Evolutionary conservation across 2,329 filamentous ascomycete genomes (phyloP).

Genomic region (Pseudopithomyces chartarum): DNA sequence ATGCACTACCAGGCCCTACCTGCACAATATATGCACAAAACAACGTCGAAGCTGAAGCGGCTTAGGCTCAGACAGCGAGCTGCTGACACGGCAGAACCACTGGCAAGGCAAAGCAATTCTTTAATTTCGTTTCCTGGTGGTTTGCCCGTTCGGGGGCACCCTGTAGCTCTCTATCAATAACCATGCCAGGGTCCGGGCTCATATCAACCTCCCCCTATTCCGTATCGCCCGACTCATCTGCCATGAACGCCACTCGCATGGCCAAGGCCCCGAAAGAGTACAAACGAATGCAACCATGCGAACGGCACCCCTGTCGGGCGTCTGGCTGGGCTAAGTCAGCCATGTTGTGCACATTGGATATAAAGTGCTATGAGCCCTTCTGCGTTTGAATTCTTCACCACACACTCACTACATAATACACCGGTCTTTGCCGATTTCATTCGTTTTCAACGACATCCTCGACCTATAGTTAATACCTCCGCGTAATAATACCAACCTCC

Average conservation of each 20-base stretch:
- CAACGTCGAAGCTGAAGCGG: slow-evolving; percentile 17
- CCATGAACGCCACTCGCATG: slow-evolving; percentile 26
- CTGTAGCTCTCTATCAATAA: slow-evolving; percentile 35
- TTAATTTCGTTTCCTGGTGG: slow-evolving; percentile 39
- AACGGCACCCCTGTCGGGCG: slow-evolving; percentile 29
- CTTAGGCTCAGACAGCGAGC: slow-evolving; percentile 22
- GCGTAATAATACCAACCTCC: slow-evolving; percentile 36
- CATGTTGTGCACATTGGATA: slow-evolving; percentile 34
- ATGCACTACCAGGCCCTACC: slow-evolving; percentile 11
- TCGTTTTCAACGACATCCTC: slow-evolving; percentile 38
- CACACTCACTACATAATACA: slow-evolving; percentile 45
- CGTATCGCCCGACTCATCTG: slow-evolving; percentile 32
- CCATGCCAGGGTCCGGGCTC: slow-evolving; percentile 27
- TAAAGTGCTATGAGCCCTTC: slow-evolving; percentile 35
- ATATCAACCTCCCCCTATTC: slow-evolving; percentile 37
- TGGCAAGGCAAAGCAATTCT: slow-evolving; percentile 35
- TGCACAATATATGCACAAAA: slow-evolving; percentile 23
- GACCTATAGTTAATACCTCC: slow-evolving; percentile 41
- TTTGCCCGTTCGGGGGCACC: slow-evolving; percentile 27
- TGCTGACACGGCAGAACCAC: slow-evolving; percentile 36
- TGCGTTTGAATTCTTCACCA: slow-evolving; percentile 36
- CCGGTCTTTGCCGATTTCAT: slow-evolving; percentile 47
- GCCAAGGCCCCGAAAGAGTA: slow-evolving; percentile 30
- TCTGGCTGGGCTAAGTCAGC: slow-evolving; percentile 30
- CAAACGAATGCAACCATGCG: slow-evolving; percentile 33